Evolutionary conservation across 2,329 filamentous ascomycete species (phyloP).

Genomic region (Corinectria fuckeliana): DNA sequence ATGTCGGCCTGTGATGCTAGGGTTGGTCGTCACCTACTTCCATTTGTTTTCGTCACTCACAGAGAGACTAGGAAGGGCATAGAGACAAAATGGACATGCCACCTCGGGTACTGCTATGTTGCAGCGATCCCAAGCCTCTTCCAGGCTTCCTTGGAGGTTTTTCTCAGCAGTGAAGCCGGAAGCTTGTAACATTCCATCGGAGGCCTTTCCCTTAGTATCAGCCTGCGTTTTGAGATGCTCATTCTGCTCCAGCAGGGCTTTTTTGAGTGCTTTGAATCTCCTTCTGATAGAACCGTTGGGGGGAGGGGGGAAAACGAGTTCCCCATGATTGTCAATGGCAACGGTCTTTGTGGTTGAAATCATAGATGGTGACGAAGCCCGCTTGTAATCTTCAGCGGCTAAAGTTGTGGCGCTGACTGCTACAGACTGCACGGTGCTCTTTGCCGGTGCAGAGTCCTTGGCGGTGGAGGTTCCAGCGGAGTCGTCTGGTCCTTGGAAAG

Average conservation of each 20-base stretch:
- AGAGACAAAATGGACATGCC: neutral
- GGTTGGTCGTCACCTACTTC: neutral
- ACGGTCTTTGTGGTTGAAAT: slow-evolving; percentile 11
- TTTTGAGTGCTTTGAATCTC: neutral
- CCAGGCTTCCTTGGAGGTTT: neutral
- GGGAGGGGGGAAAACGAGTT: slow-evolving; percentile 13
- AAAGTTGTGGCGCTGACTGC: slow-evolving; percentile 12
- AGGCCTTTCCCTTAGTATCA: neutral
- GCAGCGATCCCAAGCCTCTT: neutral
- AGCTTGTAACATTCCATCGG: neutral
- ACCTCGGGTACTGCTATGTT: neutral
- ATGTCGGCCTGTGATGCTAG: too few species aligned
- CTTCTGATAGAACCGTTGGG: neutral
- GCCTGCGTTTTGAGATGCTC: neutral
- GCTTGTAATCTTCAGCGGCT: neutral
- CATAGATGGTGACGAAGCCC: slow-evolving; percentile 1
- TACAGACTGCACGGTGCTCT: neutral
- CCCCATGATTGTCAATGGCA: neutral
- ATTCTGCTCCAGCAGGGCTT: neutral
- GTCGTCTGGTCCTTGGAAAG: neutral
- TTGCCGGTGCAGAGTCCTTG: neutral
- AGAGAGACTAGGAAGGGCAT: neutral
- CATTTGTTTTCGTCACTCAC: neutral
- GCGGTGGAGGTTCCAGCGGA: neutral
- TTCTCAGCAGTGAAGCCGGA: neutral